Evolutionary conservation across 345 rosid species (phyloP), one percentile per base, ranked within the genome.

Genomic region (Lagerstroemia speciosa): DNA sequence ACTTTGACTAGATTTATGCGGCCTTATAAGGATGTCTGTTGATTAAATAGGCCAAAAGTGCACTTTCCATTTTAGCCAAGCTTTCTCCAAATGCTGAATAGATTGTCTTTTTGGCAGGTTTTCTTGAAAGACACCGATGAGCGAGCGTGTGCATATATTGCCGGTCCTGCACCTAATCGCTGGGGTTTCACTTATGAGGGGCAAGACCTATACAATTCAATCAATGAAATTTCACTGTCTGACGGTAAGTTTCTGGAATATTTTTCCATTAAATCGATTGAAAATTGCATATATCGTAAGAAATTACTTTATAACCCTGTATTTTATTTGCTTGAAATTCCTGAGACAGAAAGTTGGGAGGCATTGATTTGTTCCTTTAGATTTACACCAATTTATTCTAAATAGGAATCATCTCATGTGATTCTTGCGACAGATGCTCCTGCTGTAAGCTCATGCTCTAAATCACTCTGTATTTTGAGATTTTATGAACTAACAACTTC

Each of bases 101-200:
- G 60, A 29, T 45, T 41, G 33, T 75, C 48, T 46, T 17, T 60
- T 75, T 73, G 62, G 67, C 81, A 94, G 99, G 98, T 92, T 69
- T 87, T 86, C 83, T 79, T 95, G 85, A 90, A 92, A 82, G 99
- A 95, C 75, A 95, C 98, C 5, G 99, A 95, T 76, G 99, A 95
- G 79, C 88, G 99, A 83, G 99, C 99, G 60, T 92, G 99, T 74
- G 99, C 98, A 52, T 95, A 95, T 78, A 90, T 95, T 77, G 97
- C 98, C 2, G 99, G 99, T 73, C 98, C 99, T 72, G 99, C 98
- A n/a, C 98, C 99, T 50, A 95, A 92, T 62, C 94, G 98, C 41
- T 95, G 99, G 99, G 98, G 99, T 71, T 83, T 88, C 72, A 86
- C 96, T 24, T 90, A 83, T 69, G 96, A 95, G 60, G 96, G 95